phyloP scores from a whole-genome alignment of 441 rosid genomes.

The Theobroma grandiflorum region DNA sequence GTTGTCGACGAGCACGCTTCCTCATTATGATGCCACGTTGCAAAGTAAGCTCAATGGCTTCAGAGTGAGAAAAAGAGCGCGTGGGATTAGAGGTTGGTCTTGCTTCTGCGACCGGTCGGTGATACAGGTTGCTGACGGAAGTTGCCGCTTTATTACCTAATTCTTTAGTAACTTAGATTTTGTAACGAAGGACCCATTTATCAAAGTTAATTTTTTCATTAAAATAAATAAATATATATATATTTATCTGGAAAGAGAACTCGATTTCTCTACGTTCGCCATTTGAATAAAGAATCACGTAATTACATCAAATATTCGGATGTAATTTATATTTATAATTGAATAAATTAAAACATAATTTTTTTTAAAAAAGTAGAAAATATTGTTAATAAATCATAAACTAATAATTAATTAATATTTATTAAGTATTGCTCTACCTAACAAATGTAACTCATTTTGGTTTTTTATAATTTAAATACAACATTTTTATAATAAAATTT shows the following conservation, averaged over 20 bases:
- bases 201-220: neutral
- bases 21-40: neutral
- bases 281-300: no score
- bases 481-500: neutral
- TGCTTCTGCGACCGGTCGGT: neutral
- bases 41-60: no score
- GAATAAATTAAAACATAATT: neutral
- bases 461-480: neutral
- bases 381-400: no score
- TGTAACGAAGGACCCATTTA: neutral
- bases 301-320: no score
- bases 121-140: neutral
- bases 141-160: neutral
- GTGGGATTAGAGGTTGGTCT: neutral
- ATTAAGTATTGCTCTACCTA: neutral
- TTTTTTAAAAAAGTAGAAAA: no score
- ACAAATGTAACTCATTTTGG: neutral
- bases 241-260: no score
- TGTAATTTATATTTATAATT: neutral
- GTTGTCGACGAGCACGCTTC: neutral
- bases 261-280: no score
- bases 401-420: no score
- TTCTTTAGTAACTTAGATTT: neutral
- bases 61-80: neutral
- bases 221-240: neutral